phyloP scores from a whole-genome alignment of 2,329 filamentous ascomycete species.

The Fusarium sp. region DNA sequence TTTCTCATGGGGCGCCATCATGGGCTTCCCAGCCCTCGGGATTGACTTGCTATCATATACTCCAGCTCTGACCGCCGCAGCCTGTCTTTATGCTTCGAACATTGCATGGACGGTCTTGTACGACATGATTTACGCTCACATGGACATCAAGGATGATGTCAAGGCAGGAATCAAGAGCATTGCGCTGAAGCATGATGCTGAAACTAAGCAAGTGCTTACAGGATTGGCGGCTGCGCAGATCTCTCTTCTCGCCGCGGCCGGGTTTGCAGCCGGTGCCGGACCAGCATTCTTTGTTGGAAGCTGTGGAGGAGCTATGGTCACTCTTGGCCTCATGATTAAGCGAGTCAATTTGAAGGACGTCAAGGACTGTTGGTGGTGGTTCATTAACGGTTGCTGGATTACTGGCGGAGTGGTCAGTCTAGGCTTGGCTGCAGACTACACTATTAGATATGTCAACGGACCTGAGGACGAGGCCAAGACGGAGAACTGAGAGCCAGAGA shows the following conservation, averaged over 20 bases:
- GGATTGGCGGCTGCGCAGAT: conserved; percentile 78
- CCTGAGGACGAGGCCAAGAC: conserved; percentile 41
- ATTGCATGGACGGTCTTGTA: conserved; percentile 90
- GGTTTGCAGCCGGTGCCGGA: conserved; percentile 74
- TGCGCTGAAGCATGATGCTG: conserved; percentile 79
- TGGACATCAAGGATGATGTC: conserved; percentile 88
- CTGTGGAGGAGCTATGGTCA: conserved; percentile 72
- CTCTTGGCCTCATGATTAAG: conserved; percentile 75
- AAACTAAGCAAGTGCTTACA: conserved; percentile 81
- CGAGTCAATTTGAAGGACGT: conserved; percentile 74
- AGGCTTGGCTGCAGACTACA: conserved; percentile 71
- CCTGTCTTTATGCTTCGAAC: conserved; percentile 80
- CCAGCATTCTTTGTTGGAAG: conserved; percentile 77
- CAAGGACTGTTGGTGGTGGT: conserved; percentile 82
- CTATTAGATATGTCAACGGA: conserved; percentile 60
- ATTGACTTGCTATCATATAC: conserved; percentile 77
- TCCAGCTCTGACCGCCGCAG: conserved; percentile 73
- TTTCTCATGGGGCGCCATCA: conserved; percentile 89
- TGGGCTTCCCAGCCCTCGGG: conserved; percentile 88
- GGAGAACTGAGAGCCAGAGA: conserved; percentile 1
- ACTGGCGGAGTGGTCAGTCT: conserved; percentile 73
- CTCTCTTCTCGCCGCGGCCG: conserved; percentile 76
- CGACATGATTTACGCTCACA: conserved; percentile 94
- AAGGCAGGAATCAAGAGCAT: conserved; percentile 92
- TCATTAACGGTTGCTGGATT: conserved; percentile 77